Conservation (phyloP, 176 grass and related monocot genomes). For the Calamus simplicifolius region DNA sequence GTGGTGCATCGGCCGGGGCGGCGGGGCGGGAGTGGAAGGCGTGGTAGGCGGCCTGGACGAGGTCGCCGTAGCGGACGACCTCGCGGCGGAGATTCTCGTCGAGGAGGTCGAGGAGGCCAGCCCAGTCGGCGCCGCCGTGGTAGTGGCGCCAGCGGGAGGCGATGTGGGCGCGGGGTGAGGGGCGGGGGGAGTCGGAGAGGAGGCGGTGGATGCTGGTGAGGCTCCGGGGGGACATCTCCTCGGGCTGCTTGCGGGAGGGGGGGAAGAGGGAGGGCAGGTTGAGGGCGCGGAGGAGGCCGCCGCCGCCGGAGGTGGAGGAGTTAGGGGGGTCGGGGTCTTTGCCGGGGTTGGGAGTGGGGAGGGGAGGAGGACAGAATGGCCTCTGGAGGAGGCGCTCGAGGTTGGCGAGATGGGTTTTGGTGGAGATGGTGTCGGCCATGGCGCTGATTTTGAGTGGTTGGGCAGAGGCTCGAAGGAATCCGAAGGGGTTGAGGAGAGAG, state of each 20-base stretch:
- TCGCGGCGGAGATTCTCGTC: conserved; percentile 58
- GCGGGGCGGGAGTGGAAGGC: conserved; percentile 37
- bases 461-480: too few relatives aligned
- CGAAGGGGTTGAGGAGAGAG: too few relatives aligned
- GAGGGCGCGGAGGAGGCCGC: background rate
- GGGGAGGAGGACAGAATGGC: background rate
- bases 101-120: conserved; percentile 45
- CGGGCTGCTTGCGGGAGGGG: background rate
- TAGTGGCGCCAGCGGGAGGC: conserved; percentile 24
- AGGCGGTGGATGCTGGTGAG: background rate
- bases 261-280: background rate
- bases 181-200: conserved; percentile 12
- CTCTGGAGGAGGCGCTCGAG: background rate
- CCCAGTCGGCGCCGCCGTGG: conserved; percentile 35
- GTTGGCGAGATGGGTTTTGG: background rate
- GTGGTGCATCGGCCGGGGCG: conserved; percentile 12
- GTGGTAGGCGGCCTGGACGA: conserved; percentile 49
- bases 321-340: background rate
- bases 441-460: too few relatives aligned
- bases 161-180: conserved; percentile 46
- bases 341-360: background rate
- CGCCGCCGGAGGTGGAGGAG: background rate
- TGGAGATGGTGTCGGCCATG: too few relatives aligned
- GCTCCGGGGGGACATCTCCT: background rate
- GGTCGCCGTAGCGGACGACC: conserved; percentile 54